Conservation (phyloP, 2,329 filamentous ascomycete species). For the Penicillium glabrum region DNA sequence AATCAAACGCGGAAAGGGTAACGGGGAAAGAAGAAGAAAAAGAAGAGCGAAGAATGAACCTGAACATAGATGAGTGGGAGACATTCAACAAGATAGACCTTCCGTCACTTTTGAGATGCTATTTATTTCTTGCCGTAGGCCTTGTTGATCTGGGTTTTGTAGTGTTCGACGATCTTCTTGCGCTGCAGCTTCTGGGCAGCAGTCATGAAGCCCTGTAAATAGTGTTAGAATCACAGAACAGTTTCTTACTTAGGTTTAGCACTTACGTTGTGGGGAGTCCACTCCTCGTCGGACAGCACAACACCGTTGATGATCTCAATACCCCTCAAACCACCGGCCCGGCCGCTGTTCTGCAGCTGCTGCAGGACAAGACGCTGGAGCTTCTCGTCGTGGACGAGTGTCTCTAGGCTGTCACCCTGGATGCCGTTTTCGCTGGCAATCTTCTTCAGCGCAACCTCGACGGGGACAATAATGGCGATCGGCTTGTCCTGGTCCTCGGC, state of each 20-base stretch:
- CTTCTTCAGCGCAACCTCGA: slow-evolving; percentile 57
- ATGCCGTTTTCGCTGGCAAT: slow-evolving; percentile 60
- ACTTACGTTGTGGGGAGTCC: slow-evolving; percentile 45
- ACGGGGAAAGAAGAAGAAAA: slow-evolving; percentile 1
- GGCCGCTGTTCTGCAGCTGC: slow-evolving; percentile 40
- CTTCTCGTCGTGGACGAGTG: slow-evolving; percentile 58
- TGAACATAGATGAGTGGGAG: neutral
- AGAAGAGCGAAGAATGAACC: slow-evolving; percentile 4
- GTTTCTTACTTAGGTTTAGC: neutral
- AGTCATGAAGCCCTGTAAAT: slow-evolving; percentile 60
- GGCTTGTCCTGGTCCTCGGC: slow-evolving; percentile 73
- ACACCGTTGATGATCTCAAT: slow-evolving; percentile 47
- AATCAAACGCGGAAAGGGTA: slow-evolving; percentile 18
- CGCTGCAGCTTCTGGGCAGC: slow-evolving; percentile 73
- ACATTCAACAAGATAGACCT: neutral
- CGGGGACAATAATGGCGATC: slow-evolving; percentile 73
- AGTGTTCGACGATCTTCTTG: slow-evolving; percentile 64
- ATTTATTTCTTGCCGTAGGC: slow-evolving; percentile 55
- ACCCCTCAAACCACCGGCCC: slow-evolving; percentile 36
- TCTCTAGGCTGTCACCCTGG: slow-evolving; percentile 62
- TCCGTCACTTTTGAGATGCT: neutral
- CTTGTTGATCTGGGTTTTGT: slow-evolving; percentile 60
- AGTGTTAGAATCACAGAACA: slow-evolving; percentile 22
- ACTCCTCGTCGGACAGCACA: slow-evolving; percentile 47
- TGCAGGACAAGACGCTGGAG: slow-evolving; percentile 42